Conservation (phyloP, 371 early-diverging fungal genomes). For the Mortierella sp. region DNA sequence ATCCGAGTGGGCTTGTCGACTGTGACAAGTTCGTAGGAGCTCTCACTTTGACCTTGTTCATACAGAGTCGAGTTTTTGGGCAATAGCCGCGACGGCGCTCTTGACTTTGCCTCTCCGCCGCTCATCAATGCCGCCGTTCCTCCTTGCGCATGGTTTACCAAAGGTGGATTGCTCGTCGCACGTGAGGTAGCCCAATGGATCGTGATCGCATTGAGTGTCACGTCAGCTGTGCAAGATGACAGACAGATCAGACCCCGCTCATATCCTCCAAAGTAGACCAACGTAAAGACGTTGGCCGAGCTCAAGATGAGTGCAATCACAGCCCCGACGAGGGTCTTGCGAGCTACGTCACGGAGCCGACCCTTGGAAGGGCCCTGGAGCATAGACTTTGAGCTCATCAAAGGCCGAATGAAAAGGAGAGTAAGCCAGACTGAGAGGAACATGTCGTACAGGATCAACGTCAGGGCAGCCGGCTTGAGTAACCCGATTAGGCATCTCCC, state of each 20-base stretch:
- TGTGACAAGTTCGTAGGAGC: too few relatives aligned
- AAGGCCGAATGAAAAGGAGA: slow-evolving; percentile 54
- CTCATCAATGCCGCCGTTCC: background rate
- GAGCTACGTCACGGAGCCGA: slow-evolving; percentile 54
- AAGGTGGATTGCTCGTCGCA: background rate
- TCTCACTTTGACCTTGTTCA: too few relatives aligned
- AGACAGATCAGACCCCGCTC: slow-evolving; percentile 42
- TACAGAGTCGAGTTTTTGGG: background rate
- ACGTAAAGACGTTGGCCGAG: slow-evolving; percentile 49
- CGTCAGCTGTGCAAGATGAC: slow-evolving; percentile 14
- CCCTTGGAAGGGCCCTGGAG: slow-evolving; percentile 25
- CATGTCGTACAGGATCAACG: slow-evolving; percentile 54
- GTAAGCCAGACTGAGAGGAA: slow-evolving; percentile 46
- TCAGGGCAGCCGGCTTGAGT: slow-evolving; percentile 45
- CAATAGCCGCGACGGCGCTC: background rate
- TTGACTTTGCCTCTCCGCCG: background rate
- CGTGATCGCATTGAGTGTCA: slow-evolving; percentile 24
- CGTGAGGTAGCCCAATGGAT: slow-evolving; percentile 35
- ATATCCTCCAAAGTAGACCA: slow-evolving; percentile 48
- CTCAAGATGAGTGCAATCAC: slow-evolving; percentile 44
- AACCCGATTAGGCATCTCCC: slow-evolving; percentile 57
- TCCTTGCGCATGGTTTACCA: background rate
- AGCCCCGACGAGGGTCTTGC: slow-evolving; percentile 55
- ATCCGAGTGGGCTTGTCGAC: too few relatives aligned
- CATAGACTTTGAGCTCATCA: slow-evolving; percentile 20